These are phyloP conservation scores for Infundibulicybe gibba DNA, from an alignment of 768 basidiomycete species.

Conservation along the genomic window DNA sequence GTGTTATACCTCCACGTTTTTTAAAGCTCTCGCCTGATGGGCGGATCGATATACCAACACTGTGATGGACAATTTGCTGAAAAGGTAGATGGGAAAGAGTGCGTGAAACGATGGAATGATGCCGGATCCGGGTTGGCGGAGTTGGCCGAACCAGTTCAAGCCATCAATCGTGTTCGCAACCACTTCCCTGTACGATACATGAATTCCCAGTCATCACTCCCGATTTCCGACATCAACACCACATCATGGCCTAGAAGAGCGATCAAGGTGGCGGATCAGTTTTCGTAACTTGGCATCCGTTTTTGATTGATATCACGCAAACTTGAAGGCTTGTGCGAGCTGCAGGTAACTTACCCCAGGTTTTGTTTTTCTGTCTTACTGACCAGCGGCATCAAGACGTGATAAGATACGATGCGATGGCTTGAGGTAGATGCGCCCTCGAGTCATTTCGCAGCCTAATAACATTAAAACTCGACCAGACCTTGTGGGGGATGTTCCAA, in stretches of 20 bases:
- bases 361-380: constrained; percentile 4
- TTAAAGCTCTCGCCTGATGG: no score
- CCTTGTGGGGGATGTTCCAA: constrained; percentile 58
- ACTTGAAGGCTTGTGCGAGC: constrained; percentile 49
- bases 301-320: constrained; percentile 7
- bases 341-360: constrained; percentile 41
- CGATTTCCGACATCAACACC: constrained; percentile 50
- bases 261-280: constrained; percentile 36
- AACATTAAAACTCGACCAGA: constrained; percentile 21
- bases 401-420: constrained; percentile 64
- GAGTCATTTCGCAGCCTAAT: constrained; percentile 3
- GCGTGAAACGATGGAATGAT: no score
- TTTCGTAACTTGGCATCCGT: background rate
- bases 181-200: constrained; percentile 25
- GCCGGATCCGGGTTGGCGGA: background rate
- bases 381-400: constrained; percentile 32
- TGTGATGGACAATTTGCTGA: no score
- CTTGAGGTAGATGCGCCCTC: constrained; percentile 31
- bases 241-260: constrained; percentile 48
- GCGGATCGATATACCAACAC: no score
- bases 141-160: constrained; percentile 17
- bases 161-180: constrained; percentile 10
- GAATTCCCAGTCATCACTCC: constrained; percentile 34
- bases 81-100: no score
- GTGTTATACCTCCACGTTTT: no score